Percentiles rank a stretch among this genome's conserved stretches.
Conservation (phyloP, 208 protist species). For the Leishmania gerbilli region DNA sequence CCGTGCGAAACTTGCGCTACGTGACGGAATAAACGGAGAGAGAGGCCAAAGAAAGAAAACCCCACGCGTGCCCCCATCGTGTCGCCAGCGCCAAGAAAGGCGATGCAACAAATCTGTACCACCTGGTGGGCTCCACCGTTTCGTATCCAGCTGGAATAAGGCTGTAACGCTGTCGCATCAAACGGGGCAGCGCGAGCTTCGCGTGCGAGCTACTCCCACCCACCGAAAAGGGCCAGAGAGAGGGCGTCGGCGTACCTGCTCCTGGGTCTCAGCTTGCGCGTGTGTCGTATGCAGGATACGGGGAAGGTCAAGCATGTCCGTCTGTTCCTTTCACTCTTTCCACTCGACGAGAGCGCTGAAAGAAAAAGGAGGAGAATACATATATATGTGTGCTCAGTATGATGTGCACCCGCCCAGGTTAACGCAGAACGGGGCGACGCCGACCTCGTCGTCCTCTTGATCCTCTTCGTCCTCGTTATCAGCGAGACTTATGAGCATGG, state of each 20-base stretch:
- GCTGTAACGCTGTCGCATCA: neutral
- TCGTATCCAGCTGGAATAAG: neutral
- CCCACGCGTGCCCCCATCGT: too few species aligned
- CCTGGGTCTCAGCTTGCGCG: neutral
- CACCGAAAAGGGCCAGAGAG: neutral
- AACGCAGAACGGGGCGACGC: slow-evolving; percentile 5
- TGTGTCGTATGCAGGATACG: neutral
- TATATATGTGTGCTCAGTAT: neutral
- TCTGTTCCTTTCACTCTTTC: neutral
- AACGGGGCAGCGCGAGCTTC: neutral
- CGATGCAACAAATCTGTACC: neutral
- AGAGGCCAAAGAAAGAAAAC: neutral
- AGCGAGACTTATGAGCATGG: slow-evolving; percentile 34
- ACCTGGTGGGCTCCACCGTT: neutral
- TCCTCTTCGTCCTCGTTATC: slow-evolving; percentile 24
- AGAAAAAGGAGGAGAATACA: neutral
- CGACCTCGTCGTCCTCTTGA: slow-evolving; percentile 21
- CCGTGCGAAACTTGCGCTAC: neutral
- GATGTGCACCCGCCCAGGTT: slow-evolving; percentile 8
- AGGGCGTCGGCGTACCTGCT: neutral
- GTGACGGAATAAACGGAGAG: neutral
- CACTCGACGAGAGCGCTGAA: neutral
- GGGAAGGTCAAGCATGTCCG: neutral
- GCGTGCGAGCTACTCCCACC: neutral
- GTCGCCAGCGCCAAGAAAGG: neutral